Evolutionary conservation across 495 filamentous ascomycete genomes (phyloP).

Genomic region (Pyrenula massariospora): DNA sequence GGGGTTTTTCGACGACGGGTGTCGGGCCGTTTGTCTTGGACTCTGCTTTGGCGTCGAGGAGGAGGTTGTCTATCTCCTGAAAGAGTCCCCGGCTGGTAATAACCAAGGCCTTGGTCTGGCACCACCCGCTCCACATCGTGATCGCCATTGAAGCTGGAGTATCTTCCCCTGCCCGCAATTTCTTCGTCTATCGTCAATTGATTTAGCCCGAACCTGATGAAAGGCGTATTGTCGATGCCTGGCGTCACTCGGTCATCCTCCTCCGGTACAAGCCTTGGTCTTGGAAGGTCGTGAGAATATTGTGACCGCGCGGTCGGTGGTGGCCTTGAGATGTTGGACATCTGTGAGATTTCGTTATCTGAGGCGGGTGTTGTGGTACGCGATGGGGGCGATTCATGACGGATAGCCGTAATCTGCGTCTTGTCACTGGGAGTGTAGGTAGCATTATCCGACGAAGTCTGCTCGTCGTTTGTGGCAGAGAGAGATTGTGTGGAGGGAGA

Average conservation of each 20-base stretch:
- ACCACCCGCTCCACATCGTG: conserved; percentile 38
- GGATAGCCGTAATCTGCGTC: conserved; percentile 33
- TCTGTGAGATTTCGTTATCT: conserved; percentile 19
- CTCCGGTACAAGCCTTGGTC: conserved; percentile 10
- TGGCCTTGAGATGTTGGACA: conserved; percentile 17
- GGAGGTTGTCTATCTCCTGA: conserved; percentile 1
- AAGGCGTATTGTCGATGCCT: conserved; percentile 54
- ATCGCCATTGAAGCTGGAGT: conserved; percentile 23
- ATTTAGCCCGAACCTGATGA: conserved; percentile 61
- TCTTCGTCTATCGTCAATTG: conserved; percentile 60
- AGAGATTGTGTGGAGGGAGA: conserved; percentile 46
- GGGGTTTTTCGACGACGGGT: conserved; percentile 29
- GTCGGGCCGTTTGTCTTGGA: conserved; percentile 12
- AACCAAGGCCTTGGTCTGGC: conserved; percentile 37
- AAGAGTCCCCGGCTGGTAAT: conserved; percentile 13
- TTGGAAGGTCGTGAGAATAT: conserved; percentile 12
- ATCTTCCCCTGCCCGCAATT: conserved; percentile 20
- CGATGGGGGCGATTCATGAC: conserved; percentile 38
- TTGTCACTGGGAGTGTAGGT: conserved; percentile 34
- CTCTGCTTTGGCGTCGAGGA: conserved; percentile 8
- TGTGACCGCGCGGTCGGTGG: conserved; percentile 17
- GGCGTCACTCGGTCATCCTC: conserved; percentile 43
- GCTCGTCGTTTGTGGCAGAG: conserved; percentile 57
- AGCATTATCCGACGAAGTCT: conserved; percentile 43
- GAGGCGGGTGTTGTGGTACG: conserved; percentile 13